Evolutionary conservation across 2,329 filamentous ascomycete species (phyloP), one percentile per base, ranked within the genome.

Genomic region (Zasmidium citrigriseum): DNA sequence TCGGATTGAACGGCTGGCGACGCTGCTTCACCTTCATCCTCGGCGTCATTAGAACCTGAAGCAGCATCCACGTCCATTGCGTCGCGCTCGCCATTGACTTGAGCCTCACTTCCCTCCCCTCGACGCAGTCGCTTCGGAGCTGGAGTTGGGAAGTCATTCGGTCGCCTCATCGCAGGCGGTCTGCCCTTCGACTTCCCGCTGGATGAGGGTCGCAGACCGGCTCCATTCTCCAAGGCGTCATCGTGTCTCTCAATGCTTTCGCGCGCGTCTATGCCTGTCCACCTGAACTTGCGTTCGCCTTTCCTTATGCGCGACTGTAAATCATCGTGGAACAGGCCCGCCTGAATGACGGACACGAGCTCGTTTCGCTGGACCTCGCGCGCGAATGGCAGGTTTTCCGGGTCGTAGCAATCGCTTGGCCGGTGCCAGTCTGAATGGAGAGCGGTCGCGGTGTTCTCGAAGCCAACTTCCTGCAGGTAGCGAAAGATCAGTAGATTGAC

Each of bases 401-500:
- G 84, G 69, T 88, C 81, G 68, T 67, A 63, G 49, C 63, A 71
- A 38, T 73, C 65, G 45, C 62, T 60, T 5, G 67, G 66, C 14
- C 81, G 80, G 68, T 83, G 79, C 86, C 85, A 88, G 72, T 84
- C 83, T 66, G 81, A 80, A 71, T 84, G 82, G 62, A 88, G 78
- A 52, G 84, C 83, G 67, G 83, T 83, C 55, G 83, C 71, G 1
- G 72, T 67, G 46, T 64, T 66, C 59, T 74, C 71, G 58, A 72
- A 70, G 52, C 71, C 73, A 51, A 68, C 64, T 57, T 75, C 72
- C 59, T 75, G 72, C 27, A 75, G 66, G 66, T 82, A 87, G 80
- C 85, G 85, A 82, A 85, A 86, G 74, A 89, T 86, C 70, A 88
- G 77, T 76, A 88, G 87, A 76, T 88, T 89, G 71, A 89, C 81